Evolutionary conservation across 108 stramenopile species (phyloP).

Genomic region (Licmophora abbreviata): DNA sequence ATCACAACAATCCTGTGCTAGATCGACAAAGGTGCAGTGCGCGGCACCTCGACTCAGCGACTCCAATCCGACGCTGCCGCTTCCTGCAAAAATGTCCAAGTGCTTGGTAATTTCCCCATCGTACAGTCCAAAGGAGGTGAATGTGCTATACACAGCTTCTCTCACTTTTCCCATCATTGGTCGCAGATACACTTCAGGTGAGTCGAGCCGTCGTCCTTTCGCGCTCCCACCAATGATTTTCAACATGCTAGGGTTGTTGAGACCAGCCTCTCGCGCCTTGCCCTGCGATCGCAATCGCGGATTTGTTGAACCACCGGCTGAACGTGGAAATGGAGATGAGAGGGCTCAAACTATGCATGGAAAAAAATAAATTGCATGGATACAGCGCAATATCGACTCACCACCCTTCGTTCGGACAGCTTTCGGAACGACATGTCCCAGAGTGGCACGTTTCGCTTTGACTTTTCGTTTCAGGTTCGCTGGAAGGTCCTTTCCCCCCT

Average conservation of each 20-base stretch:
- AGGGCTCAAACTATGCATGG: constrained; percentile 13
- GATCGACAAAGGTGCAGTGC: constrained; percentile 83
- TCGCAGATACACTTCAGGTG: constrained; percentile 88
- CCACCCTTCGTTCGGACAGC: constrained; percentile 21
- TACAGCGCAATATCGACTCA: constrained; percentile 11
- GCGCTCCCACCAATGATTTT: constrained; percentile 73
- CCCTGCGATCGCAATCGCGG: constrained; percentile 69
- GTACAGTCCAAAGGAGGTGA: constrained; percentile 85
- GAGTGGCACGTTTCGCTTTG: constrained; percentile 49
- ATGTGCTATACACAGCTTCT: constrained; percentile 90
- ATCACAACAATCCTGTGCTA: constrained; percentile 62
- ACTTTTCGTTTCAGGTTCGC: constrained; percentile 70
- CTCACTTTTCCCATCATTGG: constrained; percentile 98
- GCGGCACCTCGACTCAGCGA: constrained; percentile 82
- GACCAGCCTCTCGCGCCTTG: constrained; percentile 44
- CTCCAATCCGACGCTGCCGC: constrained; percentile 91
- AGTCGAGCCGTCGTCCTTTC: constrained; percentile 73
- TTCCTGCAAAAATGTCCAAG: constrained; percentile 92
- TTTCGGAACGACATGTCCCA: constrained; percentile 73
- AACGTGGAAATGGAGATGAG: constrained; percentile 3
- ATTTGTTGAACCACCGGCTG: constrained; percentile 53
- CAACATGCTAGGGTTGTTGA: constrained; percentile 74
- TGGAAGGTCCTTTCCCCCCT: constrained; percentile 25
- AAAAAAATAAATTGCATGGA: constrained; percentile 7
- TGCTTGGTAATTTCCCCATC: constrained; percentile 43